A percentile compares a stretch with the other conserved stretches of the same genome.
Evolutionary conservation across 345 rosid genomes (phyloP).

Genomic region (Clausena lansium): DNA sequence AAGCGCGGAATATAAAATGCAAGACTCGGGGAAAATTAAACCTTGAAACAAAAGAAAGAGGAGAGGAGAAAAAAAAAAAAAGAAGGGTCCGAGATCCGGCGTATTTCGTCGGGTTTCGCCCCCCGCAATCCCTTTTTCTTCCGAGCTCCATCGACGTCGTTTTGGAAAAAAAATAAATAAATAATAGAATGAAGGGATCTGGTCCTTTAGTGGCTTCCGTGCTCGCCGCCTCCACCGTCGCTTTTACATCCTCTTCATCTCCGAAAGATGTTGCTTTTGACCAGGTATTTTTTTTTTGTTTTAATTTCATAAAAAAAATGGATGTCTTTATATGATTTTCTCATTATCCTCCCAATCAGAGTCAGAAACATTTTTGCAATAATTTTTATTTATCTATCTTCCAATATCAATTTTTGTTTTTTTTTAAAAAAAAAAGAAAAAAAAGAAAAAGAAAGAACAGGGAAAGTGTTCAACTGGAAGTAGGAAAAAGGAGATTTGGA

Average conservation of each 20-base stretch:
- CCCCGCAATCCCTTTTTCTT: background rate
- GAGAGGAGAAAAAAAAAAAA: too few species aligned
- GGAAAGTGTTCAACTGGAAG: slow-evolving; percentile 10
- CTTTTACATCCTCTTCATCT: slow-evolving; percentile 41
- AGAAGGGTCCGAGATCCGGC: slow-evolving; percentile 37
- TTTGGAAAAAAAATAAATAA: background rate
- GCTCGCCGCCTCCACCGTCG: slow-evolving; percentile 51
- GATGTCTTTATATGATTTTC: background rate
- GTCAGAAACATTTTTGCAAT: background rate
- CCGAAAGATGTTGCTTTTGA: background rate
- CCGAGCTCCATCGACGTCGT: background rate
- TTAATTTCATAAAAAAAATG: too few species aligned
- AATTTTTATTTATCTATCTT: background rate
- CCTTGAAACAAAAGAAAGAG: background rate
- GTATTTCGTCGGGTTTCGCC: slow-evolving; percentile 36
- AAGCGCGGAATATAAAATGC: background rate
- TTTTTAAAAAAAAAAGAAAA: too few species aligned
- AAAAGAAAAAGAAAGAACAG: slow-evolving; percentile 13
- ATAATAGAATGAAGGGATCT: slow-evolving; percentile 35
- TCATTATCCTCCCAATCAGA: background rate
- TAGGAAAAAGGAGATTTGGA: slow-evolving; percentile 7
- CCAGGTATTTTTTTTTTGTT: slow-evolving; percentile 18
- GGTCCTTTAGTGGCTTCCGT: slow-evolving; percentile 42
- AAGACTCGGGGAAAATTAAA: background rate
- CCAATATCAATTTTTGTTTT: too few species aligned